Percentiles rank a stretch among this genome's conserved stretches.
phyloP scores from a whole-genome alignment of 2,329 filamentous ascomycete genomes.

The Nemania sp. region DNA sequence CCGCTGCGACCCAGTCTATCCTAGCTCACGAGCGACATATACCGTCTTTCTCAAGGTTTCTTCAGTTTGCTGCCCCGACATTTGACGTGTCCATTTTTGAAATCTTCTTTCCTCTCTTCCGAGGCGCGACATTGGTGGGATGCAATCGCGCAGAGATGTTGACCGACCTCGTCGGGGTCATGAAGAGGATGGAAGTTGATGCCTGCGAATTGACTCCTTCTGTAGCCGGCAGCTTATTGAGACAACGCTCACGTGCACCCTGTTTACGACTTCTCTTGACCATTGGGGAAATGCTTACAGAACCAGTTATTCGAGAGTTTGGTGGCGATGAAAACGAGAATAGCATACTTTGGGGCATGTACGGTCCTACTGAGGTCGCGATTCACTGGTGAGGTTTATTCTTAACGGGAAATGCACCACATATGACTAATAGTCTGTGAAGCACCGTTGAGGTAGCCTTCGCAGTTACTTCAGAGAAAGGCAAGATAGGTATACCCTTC shows the following conservation, averaged over 20 bases:
- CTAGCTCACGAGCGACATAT: conserved; percentile 81
- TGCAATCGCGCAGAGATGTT: conserved; percentile 73
- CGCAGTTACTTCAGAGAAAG: conserved; percentile 57
- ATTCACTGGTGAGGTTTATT: conserved; percentile 72
- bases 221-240: conserved; percentile 77
- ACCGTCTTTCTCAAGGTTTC: conserved; percentile 75
- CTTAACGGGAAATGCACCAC: not conserved
- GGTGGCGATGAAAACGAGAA: conserved; percentile 57
- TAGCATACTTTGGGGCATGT: conserved; percentile 88
- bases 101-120: conserved; percentile 84
- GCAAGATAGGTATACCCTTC: conserved; percentile 77
- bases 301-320: conserved; percentile 77
- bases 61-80: conserved; percentile 90
- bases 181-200: conserved; percentile 71
- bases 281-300: conserved; percentile 91
- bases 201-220: conserved; percentile 89
- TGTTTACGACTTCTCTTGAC: conserved; percentile 74
- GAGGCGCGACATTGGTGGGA: conserved; percentile 73
- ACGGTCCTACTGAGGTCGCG: conserved; percentile 88
- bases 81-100: conserved; percentile 97
- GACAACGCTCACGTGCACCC: conserved; percentile 69
- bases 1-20: conserved; percentile 78
- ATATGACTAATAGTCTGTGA: conserved; percentile 6
- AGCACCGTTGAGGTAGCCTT: conserved; percentile 74
- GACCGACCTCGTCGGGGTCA: conserved; percentile 70